Percentiles rank a stretch among this genome's conserved stretches.
Evolutionary conservation across 1,284 basidiomycete genomes (phyloP).

Genomic region (Pyrrhoderma noxium): DNA sequence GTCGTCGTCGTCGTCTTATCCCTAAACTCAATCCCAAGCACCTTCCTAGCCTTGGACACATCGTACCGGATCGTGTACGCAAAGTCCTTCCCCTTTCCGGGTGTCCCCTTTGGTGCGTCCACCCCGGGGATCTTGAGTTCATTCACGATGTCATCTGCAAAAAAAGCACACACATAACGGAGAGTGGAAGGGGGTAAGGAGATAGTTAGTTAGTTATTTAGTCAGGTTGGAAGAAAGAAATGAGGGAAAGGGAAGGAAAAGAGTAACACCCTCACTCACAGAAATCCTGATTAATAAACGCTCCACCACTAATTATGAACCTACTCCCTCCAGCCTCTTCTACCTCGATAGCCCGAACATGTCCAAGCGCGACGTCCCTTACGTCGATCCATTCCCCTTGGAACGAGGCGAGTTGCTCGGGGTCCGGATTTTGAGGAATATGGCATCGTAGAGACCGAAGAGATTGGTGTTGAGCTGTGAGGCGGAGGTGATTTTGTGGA

Average conservation of each 20-base stretch:
- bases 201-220: no score
- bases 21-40: constrained; percentile 14
- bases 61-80: constrained; percentile 1
- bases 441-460: constrained; percentile 8
- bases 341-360: constrained; percentile 35
- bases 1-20: constrained; percentile 10
- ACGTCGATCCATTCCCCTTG: constrained; percentile 41
- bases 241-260: no score
- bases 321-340: constrained; percentile 36
- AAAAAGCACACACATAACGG: neutral
- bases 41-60: constrained; percentile 1
- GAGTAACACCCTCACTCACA: no score
- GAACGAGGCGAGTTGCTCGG: constrained; percentile 20
- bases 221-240: neutral
- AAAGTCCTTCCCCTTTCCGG: constrained; percentile 13
- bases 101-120: constrained; percentile 11
- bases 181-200: no score
- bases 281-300: constrained; percentile 15
- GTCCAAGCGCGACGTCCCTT: constrained; percentile 38
- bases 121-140: constrained; percentile 4
- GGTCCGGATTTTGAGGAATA: constrained; percentile 9
- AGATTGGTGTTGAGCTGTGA: constrained; percentile 11
- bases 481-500: constrained; percentile 12
- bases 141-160: constrained; percentile 14
- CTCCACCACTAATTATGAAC: constrained; percentile 28